Base-by-base conservation (phyloP, 805 yeast species). In the Kuraishia borneana region DNA sequence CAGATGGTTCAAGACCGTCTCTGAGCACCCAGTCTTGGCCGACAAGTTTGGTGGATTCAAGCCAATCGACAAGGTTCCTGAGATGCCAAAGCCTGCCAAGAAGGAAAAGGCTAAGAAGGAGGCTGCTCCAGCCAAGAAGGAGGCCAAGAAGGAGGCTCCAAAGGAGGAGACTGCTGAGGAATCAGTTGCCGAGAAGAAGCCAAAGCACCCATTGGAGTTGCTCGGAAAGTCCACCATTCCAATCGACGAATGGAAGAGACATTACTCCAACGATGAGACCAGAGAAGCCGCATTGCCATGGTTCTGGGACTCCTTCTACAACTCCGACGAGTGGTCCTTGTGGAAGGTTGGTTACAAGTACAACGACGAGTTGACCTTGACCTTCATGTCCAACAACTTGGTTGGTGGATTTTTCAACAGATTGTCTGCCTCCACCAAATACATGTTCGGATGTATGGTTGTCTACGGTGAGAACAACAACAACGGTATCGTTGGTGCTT, bases 361-460 rank as follows among this genome's bases (percentile, higher is more conserved):
- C 74, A 88, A 92, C 65, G 97, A 89, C 51, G 98, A 89, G 73
- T 76, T 89, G 63, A 89, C 96, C 48, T 68, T 83, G 64, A 83
- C 95, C 47, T 89, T 89, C 73, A 92, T 92, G 97, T 84, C 97
- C 51, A 87, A 87, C 81, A 89, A 89, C 78, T 76, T 85, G 64
- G 70, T 92, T 56, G 97, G 96, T 59, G 97, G 97, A 57, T 89
- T 89, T 82, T 83, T 89, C 80, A 78, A 77, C 83, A 83, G 98
- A 72, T 75, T 89, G 55, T 58, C 76, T 40, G 97, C 76, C 46
- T 89, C 97, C 44, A 71, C 83, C 68, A 89, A 89, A 69, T 89
- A 77, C 76, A 61, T 92, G 74, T 89, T 89, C 60, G 98, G 97
- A 57, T 70, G 77, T 56, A 61, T 81, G 65, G 95, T 88, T 52